These are phyloP conservation scores for Kuraishia capsulata DNA, from an alignment of 805 yeast species.

Conservation along the genomic window DNA sequence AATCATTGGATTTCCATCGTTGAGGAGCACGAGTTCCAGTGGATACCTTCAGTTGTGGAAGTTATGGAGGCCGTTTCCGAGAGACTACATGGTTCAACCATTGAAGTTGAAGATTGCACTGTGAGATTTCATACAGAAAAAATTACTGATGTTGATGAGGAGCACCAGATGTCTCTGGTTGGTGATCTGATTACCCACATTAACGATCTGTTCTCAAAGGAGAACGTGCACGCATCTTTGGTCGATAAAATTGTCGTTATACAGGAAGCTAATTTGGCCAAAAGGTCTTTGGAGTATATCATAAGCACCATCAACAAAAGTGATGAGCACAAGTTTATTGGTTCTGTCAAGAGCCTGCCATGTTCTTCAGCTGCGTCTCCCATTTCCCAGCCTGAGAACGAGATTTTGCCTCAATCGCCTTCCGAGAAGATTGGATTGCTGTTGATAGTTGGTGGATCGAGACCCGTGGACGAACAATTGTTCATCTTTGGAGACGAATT, in stretches of 20 bases:
- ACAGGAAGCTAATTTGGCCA: conserved; percentile 52
- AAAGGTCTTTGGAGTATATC: conserved; percentile 48
- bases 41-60: conserved; percentile 52
- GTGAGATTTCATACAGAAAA: conserved; percentile 69
- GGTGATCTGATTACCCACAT: conserved; percentile 84
- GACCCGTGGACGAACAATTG: conserved; percentile 61
- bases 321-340: conserved; percentile 8
- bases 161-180: conserved; percentile 56
- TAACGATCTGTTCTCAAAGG: conserved; percentile 60
- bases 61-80: conserved; percentile 56
- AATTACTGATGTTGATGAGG: conserved; percentile 49
- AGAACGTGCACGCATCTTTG: conserved; percentile 68
- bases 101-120: conserved; percentile 67
- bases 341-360: conserved; percentile 10
- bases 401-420: conserved; percentile 1
- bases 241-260: conserved; percentile 63
- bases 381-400: conserved; percentile 9
- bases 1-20: conserved; percentile 56
- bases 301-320: conserved; percentile 25
- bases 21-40: conserved; percentile 37
- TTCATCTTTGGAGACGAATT: conserved; percentile 44
- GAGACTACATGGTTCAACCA: conserved; percentile 70
- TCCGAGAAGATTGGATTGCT: conserved; percentile 26
- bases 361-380: conserved; percentile 11
- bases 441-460: conserved; percentile 56